These are phyloP conservation scores for Tremella fuciformis DNA, from an alignment of 768 basidiomycete species.

Conservation along the genomic window DNA sequence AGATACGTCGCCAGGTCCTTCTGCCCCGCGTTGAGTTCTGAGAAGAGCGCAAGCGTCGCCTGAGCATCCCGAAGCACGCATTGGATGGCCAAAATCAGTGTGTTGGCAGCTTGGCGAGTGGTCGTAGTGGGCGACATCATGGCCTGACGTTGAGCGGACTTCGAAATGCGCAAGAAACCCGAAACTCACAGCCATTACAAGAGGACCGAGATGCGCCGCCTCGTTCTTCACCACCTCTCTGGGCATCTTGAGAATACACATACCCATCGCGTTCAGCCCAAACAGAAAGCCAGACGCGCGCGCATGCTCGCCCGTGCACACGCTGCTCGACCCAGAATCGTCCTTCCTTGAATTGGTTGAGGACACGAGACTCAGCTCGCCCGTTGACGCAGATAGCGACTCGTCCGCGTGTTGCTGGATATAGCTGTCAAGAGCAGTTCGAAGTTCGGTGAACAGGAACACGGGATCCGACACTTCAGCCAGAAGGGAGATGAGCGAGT, in stretches of 20 bases:
- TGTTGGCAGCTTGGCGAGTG: conserved; percentile 36
- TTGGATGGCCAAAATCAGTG: conserved; percentile 38
- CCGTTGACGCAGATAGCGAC: not conserved
- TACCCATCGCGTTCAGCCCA: conserved; percentile 35
- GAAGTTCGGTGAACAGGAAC: conserved; percentile 29
- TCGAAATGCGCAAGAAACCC: not conserved
- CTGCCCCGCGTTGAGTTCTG: conserved; percentile 20
- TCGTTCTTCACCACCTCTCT: conserved; percentile 35
- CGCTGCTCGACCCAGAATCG: not conserved
- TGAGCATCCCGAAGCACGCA: conserved; percentile 22
- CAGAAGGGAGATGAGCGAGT: conserved; percentile 36
- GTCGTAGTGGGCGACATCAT: conserved; percentile 20
- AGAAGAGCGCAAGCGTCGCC: conserved; percentile 28
- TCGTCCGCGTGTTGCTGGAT: conserved; percentile 14
- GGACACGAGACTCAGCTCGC: not conserved
- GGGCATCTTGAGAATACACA: conserved; percentile 37
- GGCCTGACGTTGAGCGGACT: conserved; percentile 9
- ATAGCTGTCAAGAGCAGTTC: conserved; percentile 14
- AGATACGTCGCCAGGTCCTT: conserved; percentile 38
- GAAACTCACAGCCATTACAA: conserved; percentile 35
- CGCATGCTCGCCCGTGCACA: conserved; percentile 7
- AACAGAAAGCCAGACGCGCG: conserved; percentile 31
- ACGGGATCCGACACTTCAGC: conserved; percentile 34
- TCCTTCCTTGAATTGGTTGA: conserved; percentile 1
- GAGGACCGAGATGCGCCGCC: conserved; percentile 17